These are phyloP conservation scores for Nothophoma quercina DNA, from an alignment of 2,329 filamentous ascomycete species.

Conservation along the genomic window DNA sequence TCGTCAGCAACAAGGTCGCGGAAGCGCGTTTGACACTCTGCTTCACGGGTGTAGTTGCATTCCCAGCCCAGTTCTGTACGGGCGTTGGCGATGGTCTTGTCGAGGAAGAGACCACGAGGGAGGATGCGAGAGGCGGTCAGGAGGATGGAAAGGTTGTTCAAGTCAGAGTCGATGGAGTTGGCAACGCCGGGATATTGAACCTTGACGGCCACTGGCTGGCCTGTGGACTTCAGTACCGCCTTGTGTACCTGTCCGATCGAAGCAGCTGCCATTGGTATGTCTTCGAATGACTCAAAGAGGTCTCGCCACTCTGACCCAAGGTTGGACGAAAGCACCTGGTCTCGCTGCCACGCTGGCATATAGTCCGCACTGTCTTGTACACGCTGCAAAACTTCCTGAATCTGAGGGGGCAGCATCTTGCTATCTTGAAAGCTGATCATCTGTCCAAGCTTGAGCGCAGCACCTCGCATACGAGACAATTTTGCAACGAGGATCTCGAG, in stretches of 20 bases:
- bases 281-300: conserved; percentile 84
- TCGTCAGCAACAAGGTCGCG: conserved; percentile 78
- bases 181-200: conserved; percentile 97
- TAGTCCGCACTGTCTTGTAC: conserved; percentile 98
- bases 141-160: conserved; percentile 90
- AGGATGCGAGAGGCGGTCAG: conserved; percentile 89
- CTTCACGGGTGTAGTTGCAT: conserved; percentile 93
- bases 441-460: conserved; percentile 95
- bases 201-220: conserved; percentile 86
- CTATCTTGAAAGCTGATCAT: conserved; percentile 99
- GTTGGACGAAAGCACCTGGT: conserved; percentile 80
- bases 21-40: conserved; percentile 80
- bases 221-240: conserved; percentile 77
- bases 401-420: conserved; percentile 87
- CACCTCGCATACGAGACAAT: conserved; percentile 93
- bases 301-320: conserved; percentile 85
- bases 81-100: conserved; percentile 97
- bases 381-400: conserved; percentile 88
- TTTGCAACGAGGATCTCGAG: conserved; percentile 93
- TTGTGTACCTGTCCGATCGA: conserved; percentile 97
- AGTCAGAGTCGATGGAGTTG: conserved; percentile 93
- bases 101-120: conserved; percentile 89
- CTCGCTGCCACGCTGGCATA: conserved; percentile 93
- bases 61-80: conserved; percentile 94
- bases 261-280: conserved; percentile 90